phyloP scores from a whole-genome alignment of 2,329 filamentous ascomycete species.

The Trichophyton schoenleinii region DNA sequence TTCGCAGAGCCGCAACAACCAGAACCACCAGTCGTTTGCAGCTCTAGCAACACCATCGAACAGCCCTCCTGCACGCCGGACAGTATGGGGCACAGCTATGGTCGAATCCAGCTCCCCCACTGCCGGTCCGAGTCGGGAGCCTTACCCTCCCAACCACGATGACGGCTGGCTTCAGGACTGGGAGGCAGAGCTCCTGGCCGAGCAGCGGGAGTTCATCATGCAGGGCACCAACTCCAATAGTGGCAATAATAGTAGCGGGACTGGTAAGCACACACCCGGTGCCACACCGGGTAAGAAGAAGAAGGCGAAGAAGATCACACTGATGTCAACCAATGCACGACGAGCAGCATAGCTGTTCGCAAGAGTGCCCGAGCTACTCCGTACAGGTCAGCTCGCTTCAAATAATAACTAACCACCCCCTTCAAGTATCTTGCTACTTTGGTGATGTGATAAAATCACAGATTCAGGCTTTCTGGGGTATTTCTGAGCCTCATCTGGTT shows the following conservation, averaged over 20 bases:
- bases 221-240: conserved; percentile 2
- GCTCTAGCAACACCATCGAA: conserved; percentile 64
- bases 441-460: too few species aligned
- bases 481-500: too few species aligned
- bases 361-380: neutral
- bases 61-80: conserved; percentile 62
- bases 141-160: conserved; percentile 30
- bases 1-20: conserved; percentile 23
- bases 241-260: neutral
- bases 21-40: conserved; percentile 33
- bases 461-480: too few species aligned
- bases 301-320: conserved; percentile 55
- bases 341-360: conserved; percentile 38
- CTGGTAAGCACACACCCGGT: neutral
- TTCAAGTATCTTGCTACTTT: too few species aligned
- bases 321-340: conserved; percentile 54
- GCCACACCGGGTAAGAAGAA: conserved; percentile 41
- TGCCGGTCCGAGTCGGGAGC: conserved; percentile 9
- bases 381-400: neutral
- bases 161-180: conserved; percentile 82
- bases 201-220: conserved; percentile 13
- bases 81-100: conserved; percentile 82
- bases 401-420: neutral
- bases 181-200: conserved; percentile 55
- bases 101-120: conserved; percentile 47